phyloP scores from a whole-genome alignment of 331 rosid genomes.

The Acacia pycnantha region DNA sequence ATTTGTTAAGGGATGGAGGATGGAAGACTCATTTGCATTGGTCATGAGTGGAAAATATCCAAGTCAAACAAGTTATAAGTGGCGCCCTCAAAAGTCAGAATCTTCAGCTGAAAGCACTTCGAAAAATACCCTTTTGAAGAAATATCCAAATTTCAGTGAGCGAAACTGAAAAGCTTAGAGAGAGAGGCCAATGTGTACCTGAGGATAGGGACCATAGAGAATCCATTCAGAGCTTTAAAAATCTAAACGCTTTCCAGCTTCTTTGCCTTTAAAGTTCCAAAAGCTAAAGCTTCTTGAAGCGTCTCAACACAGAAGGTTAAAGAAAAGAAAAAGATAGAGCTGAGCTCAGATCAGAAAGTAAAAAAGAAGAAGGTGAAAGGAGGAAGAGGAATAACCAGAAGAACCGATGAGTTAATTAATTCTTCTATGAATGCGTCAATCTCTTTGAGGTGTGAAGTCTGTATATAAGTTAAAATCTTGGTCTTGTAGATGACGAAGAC shows the following conservation, averaged over 20 bases:
- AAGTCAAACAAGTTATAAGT: constrained; percentile 58
- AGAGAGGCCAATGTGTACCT: constrained; percentile 49
- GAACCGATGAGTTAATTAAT: not conserved
- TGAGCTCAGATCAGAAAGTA: constrained; percentile 6
- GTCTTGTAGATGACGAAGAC: constrained; percentile 16
- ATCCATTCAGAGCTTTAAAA: constrained; percentile 55
- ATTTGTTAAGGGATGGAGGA: not conserved
- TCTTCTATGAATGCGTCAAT: not conserved
- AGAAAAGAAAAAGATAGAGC: constrained; percentile 5
- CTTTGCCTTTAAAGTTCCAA: constrained; percentile 30
- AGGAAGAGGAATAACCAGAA: constrained; percentile 8
- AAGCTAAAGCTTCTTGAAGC: constrained; percentile 48
- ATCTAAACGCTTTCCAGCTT: constrained; percentile 48
- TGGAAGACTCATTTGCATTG: constrained; percentile 14
- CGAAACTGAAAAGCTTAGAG: constrained; percentile 28
- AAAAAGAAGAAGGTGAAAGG: constrained; percentile 33
- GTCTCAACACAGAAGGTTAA: constrained; percentile 38
- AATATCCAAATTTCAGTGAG: constrained; percentile 30
- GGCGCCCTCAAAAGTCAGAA: constrained; percentile 23
- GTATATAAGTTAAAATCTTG: not conserved
- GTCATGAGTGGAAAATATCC: constrained; percentile 48
- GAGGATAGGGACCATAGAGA: constrained; percentile 52
- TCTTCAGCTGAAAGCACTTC: constrained; percentile 14
- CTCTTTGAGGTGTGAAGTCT: not conserved
- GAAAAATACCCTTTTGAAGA: constrained; percentile 28